These are phyloP conservation scores for Kalmanozyma brasiliensis DNA, from an alignment of 1,284 basidiomycete species.

Conservation along the genomic window DNA sequence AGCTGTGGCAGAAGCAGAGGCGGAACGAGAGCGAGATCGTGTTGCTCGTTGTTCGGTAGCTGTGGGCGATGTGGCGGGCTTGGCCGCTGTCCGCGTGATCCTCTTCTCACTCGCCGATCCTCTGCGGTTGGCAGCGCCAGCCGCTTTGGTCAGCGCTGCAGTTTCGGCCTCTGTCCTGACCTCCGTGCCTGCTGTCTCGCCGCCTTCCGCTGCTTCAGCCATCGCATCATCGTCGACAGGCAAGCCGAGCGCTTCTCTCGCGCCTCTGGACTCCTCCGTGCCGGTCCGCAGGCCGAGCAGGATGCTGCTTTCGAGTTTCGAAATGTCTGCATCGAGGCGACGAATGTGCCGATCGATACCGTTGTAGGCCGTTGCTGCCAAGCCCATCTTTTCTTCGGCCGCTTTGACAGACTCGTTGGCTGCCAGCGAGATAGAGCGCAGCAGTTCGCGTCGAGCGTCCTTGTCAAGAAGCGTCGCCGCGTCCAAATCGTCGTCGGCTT, in stretches of 20 bases:
- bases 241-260: constrained; percentile 48
- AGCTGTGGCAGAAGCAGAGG: background rate
- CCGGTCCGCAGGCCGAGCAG: constrained; percentile 55
- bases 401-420: constrained; percentile 61
- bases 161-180: constrained; percentile 34
- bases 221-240: constrained; percentile 14
- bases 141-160: constrained; percentile 37
- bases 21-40: constrained; percentile 10
- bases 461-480: constrained; percentile 4
- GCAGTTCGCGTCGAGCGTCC: constrained; percentile 11
- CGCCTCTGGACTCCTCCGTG: constrained; percentile 48
- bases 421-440: constrained; percentile 29
- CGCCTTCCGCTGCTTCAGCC: constrained; percentile 7
- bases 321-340: constrained; percentile 70
- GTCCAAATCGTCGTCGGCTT: background rate
- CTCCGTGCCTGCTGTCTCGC: background rate
- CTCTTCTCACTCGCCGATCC: constrained; percentile 7
- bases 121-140: constrained; percentile 26
- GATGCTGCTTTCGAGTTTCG: constrained; percentile 57
- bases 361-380: constrained; percentile 71
- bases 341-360: constrained; percentile 71
- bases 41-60: background rate
- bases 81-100: constrained; percentile 21
- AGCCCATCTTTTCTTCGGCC: constrained; percentile 71
- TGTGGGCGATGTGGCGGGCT: constrained; percentile 11